phyloP scores from a whole-genome alignment of 2,329 filamentous ascomycete genomes.

The Myriosclerotinia curreyana region DNA sequence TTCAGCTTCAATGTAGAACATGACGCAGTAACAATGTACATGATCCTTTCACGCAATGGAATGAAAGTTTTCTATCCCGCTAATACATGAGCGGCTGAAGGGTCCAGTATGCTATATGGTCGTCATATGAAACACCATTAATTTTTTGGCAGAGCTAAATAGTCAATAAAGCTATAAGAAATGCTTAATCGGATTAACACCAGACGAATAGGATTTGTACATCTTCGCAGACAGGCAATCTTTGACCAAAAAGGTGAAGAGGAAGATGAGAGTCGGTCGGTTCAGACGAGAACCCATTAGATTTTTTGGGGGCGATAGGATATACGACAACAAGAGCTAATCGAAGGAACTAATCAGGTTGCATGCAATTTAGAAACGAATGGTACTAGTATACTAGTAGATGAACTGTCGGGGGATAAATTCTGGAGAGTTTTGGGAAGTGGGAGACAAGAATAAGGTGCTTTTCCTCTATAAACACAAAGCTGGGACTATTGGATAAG shows the following conservation, averaged over 20 bases:
- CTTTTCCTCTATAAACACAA: background rate
- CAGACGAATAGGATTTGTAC: background rate
- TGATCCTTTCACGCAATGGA: too few species aligned
- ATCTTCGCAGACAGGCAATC: too few species aligned
- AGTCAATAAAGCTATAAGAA: background rate
- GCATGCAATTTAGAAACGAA: background rate
- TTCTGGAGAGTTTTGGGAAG: too few species aligned
- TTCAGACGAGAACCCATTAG: background rate
- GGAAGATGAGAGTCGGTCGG: too few species aligned
- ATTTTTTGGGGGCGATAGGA: background rate
- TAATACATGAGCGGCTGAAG: background rate
- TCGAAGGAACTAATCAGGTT: too few species aligned
- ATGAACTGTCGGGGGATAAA: too few species aligned
- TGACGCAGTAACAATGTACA: too few species aligned
- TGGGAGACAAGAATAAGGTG: too few species aligned
- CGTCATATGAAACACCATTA: background rate
- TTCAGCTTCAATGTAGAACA: too few species aligned
- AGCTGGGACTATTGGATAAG: background rate
- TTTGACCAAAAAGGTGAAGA: background rate
- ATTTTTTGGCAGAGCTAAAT: background rate
- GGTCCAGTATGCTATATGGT: background rate
- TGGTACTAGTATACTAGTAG: too few species aligned
- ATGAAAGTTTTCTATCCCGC: too few species aligned
- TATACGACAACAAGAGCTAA: too few species aligned
- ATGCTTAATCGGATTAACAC: background rate